phyloP scores from a whole-genome alignment of 2,329 filamentous ascomycete genomes.

The Teratosphaeriaceae sp. region DNA sequence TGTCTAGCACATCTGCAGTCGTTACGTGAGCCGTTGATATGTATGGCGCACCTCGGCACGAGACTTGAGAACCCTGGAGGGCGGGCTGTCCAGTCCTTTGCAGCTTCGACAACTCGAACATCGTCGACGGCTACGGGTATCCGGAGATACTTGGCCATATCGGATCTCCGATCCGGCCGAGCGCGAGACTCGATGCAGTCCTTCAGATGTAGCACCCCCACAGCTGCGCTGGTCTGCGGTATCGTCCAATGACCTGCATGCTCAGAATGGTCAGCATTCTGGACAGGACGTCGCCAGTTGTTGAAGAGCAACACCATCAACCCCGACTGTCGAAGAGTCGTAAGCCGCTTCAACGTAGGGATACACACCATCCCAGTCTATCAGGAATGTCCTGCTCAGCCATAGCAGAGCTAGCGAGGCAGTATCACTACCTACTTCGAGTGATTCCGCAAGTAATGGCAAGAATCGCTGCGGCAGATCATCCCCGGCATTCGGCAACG shows the following conservation, averaged over 20 bases:
- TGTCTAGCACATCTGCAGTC: too few species aligned
- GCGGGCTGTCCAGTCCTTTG: too few species aligned
- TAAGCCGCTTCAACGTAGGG: too few species aligned
- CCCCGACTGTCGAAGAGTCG: too few species aligned
- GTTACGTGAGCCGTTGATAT: too few species aligned
- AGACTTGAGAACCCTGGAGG: too few species aligned
- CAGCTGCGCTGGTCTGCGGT: background rate
- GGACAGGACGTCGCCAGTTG: background rate
- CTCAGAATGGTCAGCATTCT: background rate
- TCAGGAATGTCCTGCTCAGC: constrained; percentile 3
- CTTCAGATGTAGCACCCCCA: background rate
- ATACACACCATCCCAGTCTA: constrained; percentile 3
- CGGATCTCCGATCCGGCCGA: background rate
- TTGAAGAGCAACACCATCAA: too few species aligned
- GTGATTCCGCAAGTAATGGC: background rate
- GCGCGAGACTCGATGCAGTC: background rate
- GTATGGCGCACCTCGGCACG: too few species aligned
- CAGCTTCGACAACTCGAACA: too few species aligned
- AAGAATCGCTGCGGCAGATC: background rate
- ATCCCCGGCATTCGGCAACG: background rate
- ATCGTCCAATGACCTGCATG: background rate
- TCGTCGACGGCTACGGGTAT: too few species aligned
- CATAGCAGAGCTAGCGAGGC: background rate
- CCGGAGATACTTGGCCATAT: background rate
- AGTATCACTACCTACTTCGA: background rate